Evolutionary conservation across 106 monocot genomes (phyloP), one percentile per base, ranked within the genome.

Genomic region (Amphibolis antarctica): DNA sequence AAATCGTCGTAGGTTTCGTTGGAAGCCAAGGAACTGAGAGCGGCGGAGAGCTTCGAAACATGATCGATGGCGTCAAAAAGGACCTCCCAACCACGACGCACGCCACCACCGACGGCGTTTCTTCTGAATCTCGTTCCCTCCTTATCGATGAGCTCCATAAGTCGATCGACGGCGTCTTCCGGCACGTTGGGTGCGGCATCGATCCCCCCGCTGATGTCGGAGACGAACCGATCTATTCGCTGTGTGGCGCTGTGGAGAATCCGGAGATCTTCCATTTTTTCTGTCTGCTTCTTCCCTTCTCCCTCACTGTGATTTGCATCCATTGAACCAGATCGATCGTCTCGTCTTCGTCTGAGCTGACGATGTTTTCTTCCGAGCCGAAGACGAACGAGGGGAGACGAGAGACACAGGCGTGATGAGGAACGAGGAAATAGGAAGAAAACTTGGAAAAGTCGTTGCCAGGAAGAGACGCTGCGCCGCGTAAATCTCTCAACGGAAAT

Each of bases 211-310:
- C 58, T 46, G 2, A 12, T 11, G 22, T 14, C 17, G 49, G 17
- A 44, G 47, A 88, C 65, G 74, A 82, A 82, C 22, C 46, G 53
- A 36, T 82, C 79, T 44, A 82, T 61, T 47, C 79, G 73, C 24
- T 70, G 75, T 10, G 64, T 77, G 30, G 77, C 48, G 60, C 50
- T 21, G 42, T 48, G 5, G 49, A 76, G 48, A 46, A 63, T 65
- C 14, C 42, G 62, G 28, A 5, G 46, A 9, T 42, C 71, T n/a
- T 49, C 19, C 31, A 45, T 36, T 18, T 62, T 47, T n/a, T 57
- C 42, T n/a, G 17, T 19, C 17, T 20, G 42, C 24, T 64, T 19
- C 47, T 63, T n/a, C n/a, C 12, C 10, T 12, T 54, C 66, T 69
- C 17, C 52, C 28, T 24, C 46, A n/a, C n/a, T n/a, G n/a, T n/a